Evolutionary conservation across 495 filamentous ascomycete genomes (phyloP).

Genomic region (Talaromyces liani): DNA sequence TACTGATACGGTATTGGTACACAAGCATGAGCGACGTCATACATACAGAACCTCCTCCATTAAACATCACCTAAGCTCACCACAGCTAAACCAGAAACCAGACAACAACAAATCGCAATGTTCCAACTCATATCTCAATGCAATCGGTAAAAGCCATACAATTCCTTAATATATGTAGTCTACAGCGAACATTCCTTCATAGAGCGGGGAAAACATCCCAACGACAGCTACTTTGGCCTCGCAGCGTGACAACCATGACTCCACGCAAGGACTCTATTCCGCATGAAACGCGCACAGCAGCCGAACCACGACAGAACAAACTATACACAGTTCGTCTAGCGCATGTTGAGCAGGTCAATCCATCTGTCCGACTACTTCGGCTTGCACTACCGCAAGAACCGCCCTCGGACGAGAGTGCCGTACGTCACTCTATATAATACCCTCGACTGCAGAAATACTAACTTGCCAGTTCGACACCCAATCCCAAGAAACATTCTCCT

Average conservation of each 20-base stretch:
- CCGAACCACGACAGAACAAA: constrained; percentile 57
- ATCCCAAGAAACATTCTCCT: constrained; percentile 33
- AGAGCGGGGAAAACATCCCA: background rate
- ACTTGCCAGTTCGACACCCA: constrained; percentile 14
- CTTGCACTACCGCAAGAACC: constrained; percentile 25
- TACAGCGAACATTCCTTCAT: background rate
- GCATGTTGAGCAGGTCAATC: constrained; percentile 40
- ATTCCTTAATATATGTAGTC: background rate
- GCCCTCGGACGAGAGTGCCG: constrained; percentile 12
- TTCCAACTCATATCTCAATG: background rate
- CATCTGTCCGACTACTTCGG: constrained; percentile 41
- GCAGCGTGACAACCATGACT: constrained; percentile 5
- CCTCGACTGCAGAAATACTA: background rate
- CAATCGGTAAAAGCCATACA: background rate
- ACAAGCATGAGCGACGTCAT: background rate
- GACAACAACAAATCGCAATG: background rate
- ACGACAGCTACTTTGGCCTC: background rate
- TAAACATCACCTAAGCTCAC: background rate
- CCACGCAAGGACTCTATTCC: constrained; percentile 30
- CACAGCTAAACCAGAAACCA: background rate
- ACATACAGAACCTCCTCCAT: background rate
- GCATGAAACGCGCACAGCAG: constrained; percentile 61
- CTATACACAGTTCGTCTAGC: constrained; percentile 43
- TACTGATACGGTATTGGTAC: background rate
- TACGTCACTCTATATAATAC: constrained; percentile 29